Base-by-base conservation (phyloP, 257 asterid species). In the Asclepias syriaca region DNA sequence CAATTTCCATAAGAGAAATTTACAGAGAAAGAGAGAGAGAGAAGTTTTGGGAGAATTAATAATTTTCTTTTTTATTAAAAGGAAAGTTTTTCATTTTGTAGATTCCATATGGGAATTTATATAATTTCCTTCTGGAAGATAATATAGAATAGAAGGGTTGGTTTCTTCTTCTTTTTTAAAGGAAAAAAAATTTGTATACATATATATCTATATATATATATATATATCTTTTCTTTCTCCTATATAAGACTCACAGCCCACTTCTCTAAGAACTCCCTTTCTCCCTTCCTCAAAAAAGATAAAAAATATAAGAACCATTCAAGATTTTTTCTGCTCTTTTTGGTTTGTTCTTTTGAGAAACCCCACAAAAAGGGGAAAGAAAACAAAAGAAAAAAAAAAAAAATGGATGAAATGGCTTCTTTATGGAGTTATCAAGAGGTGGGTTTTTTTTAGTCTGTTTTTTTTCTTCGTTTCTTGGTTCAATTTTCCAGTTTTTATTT, bases 371-470 rank as follows among this genome's bases (percentile, higher is more conserved):
- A 11, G 48, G 48, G 48, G 10, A 43, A 43, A 43, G 48, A 43
- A 43, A 43, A 43, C 2, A 43, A 40, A 40, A 5, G 45, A 40
- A 40, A 40, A 40, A 1, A 43, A 43, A 16, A 2, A 43, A 43
- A 16, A 88, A 66, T 89, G 91, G 88, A 79, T n/a, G 96, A 88
- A 43, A 81, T 89, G 79, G 73, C 85, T 77, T 77, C 90, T 70
- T 66, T 83, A 8, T 92, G 92, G 92, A 80, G 77, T 76, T 88
- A 81, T 72, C 82, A 86, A 65, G 87, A 88, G 98, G 97, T 92
- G 60, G 57, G 77, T 70, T 57, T 70, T 57, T 57, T 24, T 24
- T 43, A 34, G 29, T 32, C 66, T 55, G 40, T 69, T 3, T 34
- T 34, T 34, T 34, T 34, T 34, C 39, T 34, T 34, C 3, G 5